Percentiles rank a stretch among this genome's conserved stretches.
Conservation (phyloP, 2,329 filamentous ascomycete species). For the Torrubiellomyces zombiae region DNA sequence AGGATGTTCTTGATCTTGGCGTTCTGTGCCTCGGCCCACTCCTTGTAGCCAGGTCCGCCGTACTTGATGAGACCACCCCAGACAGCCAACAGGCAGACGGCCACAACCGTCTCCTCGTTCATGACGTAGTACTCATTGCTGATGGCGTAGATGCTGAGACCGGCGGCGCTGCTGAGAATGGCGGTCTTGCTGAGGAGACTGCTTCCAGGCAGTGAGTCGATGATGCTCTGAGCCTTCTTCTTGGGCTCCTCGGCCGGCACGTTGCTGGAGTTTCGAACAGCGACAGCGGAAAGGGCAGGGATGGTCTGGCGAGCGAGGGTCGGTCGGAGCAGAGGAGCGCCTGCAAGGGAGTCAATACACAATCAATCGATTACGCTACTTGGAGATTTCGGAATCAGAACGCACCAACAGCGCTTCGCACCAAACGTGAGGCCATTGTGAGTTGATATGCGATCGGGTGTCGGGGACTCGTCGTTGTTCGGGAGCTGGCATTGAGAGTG, state of each 20-base stretch:
- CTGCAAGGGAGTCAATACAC: slow-evolving; percentile 27
- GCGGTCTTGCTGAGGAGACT: slow-evolving; percentile 89
- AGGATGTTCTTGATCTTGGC: slow-evolving; percentile 90
- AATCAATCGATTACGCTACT: slow-evolving; percentile 11
- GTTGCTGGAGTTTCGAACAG: slow-evolving; percentile 55
- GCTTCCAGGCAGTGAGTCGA: slow-evolving; percentile 85
- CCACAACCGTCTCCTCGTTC: slow-evolving; percentile 96
- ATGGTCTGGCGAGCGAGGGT: slow-evolving; percentile 58
- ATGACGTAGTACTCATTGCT: slow-evolving; percentile 99
- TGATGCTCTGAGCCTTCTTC: slow-evolving; percentile 89
- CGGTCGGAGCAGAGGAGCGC: slow-evolving; percentile 81
- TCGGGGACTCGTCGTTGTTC: slow-evolving; percentile 26
- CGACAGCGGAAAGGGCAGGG: slow-evolving; percentile 55
- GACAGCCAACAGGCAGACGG: slow-evolving; percentile 80
- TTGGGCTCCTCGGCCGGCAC: slow-evolving; percentile 79
- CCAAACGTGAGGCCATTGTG: slow-evolving; percentile 96
- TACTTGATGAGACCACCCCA: slow-evolving; percentile 89
- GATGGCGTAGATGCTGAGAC: slow-evolving; percentile 83
- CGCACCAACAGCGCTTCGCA: slow-evolving; percentile 88
- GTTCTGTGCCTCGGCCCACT: slow-evolving; percentile 81
- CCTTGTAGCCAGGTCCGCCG: slow-evolving; percentile 76
- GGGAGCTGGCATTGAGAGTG: slow-evolving; percentile 28
- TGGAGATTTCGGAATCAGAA: slow-evolving; percentile 12
- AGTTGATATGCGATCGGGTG: slow-evolving; percentile 39
- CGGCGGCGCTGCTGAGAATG: slow-evolving; percentile 84